Percentiles rank a stretch among this genome's conserved stretches.
phyloP scores from a whole-genome alignment of 1,284 basidiomycete species.

The Microbotryum scabiosae region DNA sequence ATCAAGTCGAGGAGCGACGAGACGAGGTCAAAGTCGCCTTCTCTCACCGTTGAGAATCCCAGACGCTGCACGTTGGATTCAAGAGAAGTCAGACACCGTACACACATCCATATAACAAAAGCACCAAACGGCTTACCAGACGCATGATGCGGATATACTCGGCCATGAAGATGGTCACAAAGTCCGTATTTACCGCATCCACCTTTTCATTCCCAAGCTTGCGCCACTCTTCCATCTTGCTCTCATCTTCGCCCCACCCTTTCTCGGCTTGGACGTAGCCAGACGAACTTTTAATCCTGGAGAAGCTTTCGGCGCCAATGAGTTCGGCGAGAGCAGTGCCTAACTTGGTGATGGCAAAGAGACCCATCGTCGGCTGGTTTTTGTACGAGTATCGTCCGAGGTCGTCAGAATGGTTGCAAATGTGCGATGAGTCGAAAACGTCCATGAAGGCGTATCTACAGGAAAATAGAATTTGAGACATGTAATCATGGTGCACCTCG shows the following conservation, averaged over 20 bases:
- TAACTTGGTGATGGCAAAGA: constrained; percentile 69
- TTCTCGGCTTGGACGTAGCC: constrained; percentile 13
- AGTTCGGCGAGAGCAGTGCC: constrained; percentile 66
- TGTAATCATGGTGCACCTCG: background rate
- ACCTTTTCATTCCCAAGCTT: background rate
- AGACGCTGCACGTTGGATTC: constrained; percentile 52
- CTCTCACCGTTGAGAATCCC: constrained; percentile 52
- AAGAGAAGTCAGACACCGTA: background rate
- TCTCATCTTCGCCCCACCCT: constrained; percentile 19
- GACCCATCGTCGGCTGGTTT: constrained; percentile 44
- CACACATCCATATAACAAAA: background rate
- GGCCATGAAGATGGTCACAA: constrained; percentile 13
- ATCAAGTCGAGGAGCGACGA: constrained; percentile 62
- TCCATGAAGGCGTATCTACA: constrained; percentile 25
- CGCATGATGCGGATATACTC: constrained; percentile 29
- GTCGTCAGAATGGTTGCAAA: constrained; percentile 89
- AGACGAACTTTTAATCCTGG: background rate
- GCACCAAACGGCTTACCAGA: constrained; percentile 1
- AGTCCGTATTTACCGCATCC: constrained; percentile 9
- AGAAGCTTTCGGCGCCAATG: constrained; percentile 61
- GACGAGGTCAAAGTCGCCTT: constrained; percentile 56
- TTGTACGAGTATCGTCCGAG: constrained; percentile 77
- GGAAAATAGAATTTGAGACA: background rate
- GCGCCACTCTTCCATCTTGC: background rate
- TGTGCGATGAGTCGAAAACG: constrained; percentile 57